Evolutionary conservation across 2,329 filamentous ascomycete genomes (phyloP).

Genomic region (Cladosporium austrohemisphaericum): DNA sequence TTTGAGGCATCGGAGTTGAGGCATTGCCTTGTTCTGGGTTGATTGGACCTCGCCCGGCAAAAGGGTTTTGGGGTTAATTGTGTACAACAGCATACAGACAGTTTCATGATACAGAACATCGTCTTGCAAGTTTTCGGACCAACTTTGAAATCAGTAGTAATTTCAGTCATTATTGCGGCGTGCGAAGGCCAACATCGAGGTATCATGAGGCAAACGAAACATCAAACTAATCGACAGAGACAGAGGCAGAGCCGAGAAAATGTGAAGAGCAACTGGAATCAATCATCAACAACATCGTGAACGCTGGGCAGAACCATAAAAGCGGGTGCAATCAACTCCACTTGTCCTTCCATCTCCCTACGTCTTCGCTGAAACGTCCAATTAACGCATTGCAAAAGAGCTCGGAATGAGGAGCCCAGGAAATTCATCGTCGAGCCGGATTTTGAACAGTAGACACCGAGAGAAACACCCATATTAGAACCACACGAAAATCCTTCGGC

Average conservation of each 20-base stretch:
- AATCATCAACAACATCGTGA: too few relatives aligned
- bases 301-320: too few relatives aligned
- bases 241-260: too few relatives aligned
- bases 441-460: constrained; percentile 7
- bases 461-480: too few relatives aligned
- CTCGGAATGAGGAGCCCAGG: constrained; percentile 10
- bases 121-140: too few relatives aligned
- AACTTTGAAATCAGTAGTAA: too few relatives aligned
- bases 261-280: too few relatives aligned
- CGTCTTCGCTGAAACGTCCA: constrained; percentile 7
- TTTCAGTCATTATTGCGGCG: too few relatives aligned
- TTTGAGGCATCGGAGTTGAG: neutral
- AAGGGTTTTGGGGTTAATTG: neutral
- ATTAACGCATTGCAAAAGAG: constrained; percentile 13
- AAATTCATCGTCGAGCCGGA: neutral
- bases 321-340: neutral
- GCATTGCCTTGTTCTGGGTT: neutral
- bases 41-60: neutral
- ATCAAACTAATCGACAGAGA: neutral
- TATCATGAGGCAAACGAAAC: too few relatives aligned
- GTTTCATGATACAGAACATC: too few relatives aligned
- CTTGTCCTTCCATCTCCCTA: neutral
- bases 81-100: constrained; percentile 8
- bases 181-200: too few relatives aligned
- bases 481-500: too few relatives aligned